Evolutionary conservation across 345 rosid genomes (phyloP).

Genomic region (Melastoma malabathricum): DNA sequence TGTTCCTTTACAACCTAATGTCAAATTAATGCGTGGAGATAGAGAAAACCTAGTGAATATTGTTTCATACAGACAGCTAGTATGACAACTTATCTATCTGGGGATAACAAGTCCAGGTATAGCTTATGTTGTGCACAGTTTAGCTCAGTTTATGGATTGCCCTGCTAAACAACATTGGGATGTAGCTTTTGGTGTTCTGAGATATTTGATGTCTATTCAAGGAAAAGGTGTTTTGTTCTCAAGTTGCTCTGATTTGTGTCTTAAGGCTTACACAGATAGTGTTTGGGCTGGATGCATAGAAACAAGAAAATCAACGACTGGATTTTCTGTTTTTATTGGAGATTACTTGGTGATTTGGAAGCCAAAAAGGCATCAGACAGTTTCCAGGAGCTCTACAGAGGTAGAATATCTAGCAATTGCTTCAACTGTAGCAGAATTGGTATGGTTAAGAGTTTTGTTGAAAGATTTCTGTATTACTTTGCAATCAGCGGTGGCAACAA

Average conservation of each 20-base stretch:
- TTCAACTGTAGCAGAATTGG: neutral
- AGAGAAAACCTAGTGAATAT: neutral
- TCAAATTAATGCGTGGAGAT: neutral
- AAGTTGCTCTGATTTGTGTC: neutral
- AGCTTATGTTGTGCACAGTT: neutral
- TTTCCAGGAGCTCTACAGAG: neutral
- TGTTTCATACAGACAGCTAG: neutral
- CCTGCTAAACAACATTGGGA: neutral
- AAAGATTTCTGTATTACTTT: neutral
- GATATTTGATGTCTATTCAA: neutral
- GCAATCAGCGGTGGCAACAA: neutral
- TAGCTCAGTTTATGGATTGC: slow-evolving; percentile 4
- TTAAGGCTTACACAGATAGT: neutral
- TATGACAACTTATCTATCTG: neutral
- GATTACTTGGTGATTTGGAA: slow-evolving; percentile 1
- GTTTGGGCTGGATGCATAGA: neutral
- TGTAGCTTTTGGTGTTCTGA: neutral
- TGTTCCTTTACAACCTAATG: neutral
- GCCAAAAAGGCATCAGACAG: neutral
- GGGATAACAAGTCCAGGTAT: neutral
- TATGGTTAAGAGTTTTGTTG: neutral
- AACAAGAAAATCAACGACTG: neutral
- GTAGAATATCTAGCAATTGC: slow-evolving; percentile 1
- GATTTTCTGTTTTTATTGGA: neutral
- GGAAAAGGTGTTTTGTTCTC: neutral